These are phyloP conservation scores for Ligustrum vulgare DNA, from an alignment of 257 asterid species.

Conservation along the genomic window DNA sequence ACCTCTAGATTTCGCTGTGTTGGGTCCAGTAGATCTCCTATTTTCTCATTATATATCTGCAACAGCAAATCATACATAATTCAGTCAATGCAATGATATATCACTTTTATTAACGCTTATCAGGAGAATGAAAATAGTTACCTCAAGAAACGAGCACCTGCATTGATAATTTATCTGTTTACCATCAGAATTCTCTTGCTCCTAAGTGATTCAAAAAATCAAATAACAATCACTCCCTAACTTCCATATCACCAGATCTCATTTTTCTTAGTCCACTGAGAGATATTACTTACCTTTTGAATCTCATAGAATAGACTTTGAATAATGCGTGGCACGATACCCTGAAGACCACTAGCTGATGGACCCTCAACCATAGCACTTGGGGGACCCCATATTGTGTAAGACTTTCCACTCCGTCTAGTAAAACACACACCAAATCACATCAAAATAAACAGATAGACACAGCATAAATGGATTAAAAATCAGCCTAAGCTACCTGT, in stretches of 20 bases:
- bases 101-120: background rate
- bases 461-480: background rate
- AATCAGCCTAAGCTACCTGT: slow-evolving; percentile 51
- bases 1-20: slow-evolving; percentile 82
- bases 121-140: slow-evolving; percentile 21
- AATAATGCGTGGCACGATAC: slow-evolving; percentile 87
- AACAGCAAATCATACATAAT: slow-evolving; percentile 15
- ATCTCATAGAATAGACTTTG: slow-evolving; percentile 74
- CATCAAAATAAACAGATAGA: background rate
- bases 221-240: slow-evolving; percentile 6
- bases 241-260: slow-evolving; percentile 4
- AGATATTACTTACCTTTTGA: slow-evolving; percentile 52
- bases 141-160: slow-evolving; percentile 98
- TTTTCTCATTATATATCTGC: slow-evolving; percentile 85
- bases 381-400: slow-evolving; percentile 97
- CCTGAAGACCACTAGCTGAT: slow-evolving; percentile 64
- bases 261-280: slow-evolving; percentile 1
- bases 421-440: background rate
- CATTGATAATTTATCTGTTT: slow-evolving; percentile 79
- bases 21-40: slow-evolving; percentile 93
- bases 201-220: slow-evolving; percentile 40
- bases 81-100: background rate
- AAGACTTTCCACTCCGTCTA: slow-evolving; percentile 96
- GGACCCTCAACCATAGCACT: slow-evolving; percentile 85
- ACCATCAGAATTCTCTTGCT: slow-evolving; percentile 66